Percentiles rank a stretch among this genome's conserved stretches.
Conservation (phyloP, 1,139 yeast species). For the Sugiyamaella castrensis region DNA sequence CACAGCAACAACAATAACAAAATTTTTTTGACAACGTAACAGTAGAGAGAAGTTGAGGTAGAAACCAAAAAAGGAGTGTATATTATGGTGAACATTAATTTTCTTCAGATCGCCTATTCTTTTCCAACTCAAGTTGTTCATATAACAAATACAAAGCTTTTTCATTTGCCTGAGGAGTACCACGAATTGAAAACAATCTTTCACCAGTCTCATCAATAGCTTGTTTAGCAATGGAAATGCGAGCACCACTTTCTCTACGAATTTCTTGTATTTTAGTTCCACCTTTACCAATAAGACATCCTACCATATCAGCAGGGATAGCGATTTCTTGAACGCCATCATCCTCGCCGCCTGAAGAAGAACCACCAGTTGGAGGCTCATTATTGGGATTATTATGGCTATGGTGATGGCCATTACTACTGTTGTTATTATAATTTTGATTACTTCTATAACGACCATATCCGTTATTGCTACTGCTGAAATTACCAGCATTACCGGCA, state of each 20-base stretch:
- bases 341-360: constrained; percentile 21
- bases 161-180: constrained; percentile 61
- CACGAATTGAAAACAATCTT: constrained; percentile 70
- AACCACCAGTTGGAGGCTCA: background rate
- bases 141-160: constrained; percentile 66
- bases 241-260: constrained; percentile 75
- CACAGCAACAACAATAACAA: too few relatives aligned
- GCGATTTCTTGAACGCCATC: constrained; percentile 46
- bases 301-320: constrained; percentile 82
- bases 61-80: too few relatives aligned
- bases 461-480: background rate
- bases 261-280: constrained; percentile 88
- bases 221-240: constrained; percentile 73
- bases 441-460: background rate
- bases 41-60: too few relatives aligned
- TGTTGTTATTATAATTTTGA: background rate
- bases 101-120: constrained; percentile 10
- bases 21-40: too few relatives aligned
- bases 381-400: background rate
- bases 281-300: constrained; percentile 84
- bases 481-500: constrained; percentile 7
- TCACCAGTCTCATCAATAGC: constrained; percentile 59
- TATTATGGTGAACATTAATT: background rate
- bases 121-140: constrained; percentile 72
- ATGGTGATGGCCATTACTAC: background rate